phyloP scores from a whole-genome alignment of 257 asterid species.

The Pogostemon cablin region DNA sequence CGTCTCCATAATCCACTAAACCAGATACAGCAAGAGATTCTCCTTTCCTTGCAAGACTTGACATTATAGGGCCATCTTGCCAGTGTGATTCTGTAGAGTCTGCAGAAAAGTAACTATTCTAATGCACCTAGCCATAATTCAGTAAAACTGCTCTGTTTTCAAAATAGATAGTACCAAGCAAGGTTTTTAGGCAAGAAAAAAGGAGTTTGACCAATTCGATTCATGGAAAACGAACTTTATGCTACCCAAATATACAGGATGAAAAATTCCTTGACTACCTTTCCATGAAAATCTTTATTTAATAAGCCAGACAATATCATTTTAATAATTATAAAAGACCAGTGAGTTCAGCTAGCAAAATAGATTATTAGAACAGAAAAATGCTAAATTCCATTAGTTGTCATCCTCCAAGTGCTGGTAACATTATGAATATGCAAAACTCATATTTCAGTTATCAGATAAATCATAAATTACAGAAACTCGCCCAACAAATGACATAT shows the following conservation, averaged over 20 bases:
- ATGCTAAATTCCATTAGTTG: not conserved
- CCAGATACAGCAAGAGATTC: slow-evolving; percentile 87
- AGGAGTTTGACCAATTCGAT: too few species aligned
- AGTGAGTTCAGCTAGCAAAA: slow-evolving; percentile 8
- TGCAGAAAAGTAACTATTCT: too few species aligned
- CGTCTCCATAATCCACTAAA: slow-evolving; percentile 73
- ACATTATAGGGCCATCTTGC: slow-evolving; percentile 53
- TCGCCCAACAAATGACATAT: slow-evolving; percentile 9
- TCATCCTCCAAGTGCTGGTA: slow-evolving; percentile 12
- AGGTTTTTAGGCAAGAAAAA: too few species aligned
- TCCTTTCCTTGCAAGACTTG: slow-evolving; percentile 71
- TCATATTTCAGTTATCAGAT: slow-evolving; percentile 3
- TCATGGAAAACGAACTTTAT: too few species aligned
- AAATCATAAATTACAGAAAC: slow-evolving; percentile 5
- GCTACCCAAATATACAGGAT: too few species aligned
- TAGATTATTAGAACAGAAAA: slow-evolving; percentile 11
- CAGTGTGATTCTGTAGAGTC: slow-evolving; percentile 12
- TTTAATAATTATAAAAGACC: too few species aligned
- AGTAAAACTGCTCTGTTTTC: too few species aligned
- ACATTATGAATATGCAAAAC: not conserved
- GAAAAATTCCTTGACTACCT: too few species aligned
- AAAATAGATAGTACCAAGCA: too few species aligned
- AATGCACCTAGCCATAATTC: too few species aligned
- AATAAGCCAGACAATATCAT: too few species aligned
- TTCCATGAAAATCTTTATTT: too few species aligned